These are phyloP conservation scores for Trypanosoma cruzi DNA, from an alignment of 208 protist species.

Conservation along the genomic window DNA sequence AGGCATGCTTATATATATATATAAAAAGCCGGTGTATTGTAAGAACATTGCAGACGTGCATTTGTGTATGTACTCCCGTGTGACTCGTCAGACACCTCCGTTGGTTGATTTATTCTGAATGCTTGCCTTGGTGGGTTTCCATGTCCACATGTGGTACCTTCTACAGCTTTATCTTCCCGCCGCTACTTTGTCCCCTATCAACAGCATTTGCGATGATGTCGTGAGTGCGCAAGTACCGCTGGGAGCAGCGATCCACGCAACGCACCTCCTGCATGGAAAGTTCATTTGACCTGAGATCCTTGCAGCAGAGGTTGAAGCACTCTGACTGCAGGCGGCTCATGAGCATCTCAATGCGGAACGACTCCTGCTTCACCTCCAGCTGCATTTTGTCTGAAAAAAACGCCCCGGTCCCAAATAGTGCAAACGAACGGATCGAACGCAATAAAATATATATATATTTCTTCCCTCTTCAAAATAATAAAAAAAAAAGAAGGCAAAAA, in stretches of 20 bases:
- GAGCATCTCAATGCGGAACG: constrained; percentile 85
- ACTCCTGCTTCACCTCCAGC: constrained; percentile 82
- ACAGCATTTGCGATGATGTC: constrained; percentile 60
- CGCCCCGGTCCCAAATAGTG: not conserved
- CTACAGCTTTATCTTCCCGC: constrained; percentile 7
- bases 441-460: not conserved
- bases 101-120: not conserved
- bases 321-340: constrained; percentile 76
- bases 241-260: constrained; percentile 86
- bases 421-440: constrained; percentile 4
- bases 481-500: not conserved
- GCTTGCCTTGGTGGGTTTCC: too few species aligned
- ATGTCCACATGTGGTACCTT: too few species aligned
- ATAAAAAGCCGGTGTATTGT: not conserved
- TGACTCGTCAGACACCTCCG: not conserved
- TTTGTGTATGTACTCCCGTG: constrained; percentile 11
- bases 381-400: constrained; percentile 55
- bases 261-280: constrained; percentile 77
- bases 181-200: constrained; percentile 30
- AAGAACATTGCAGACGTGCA: not conserved
- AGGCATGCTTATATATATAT: not conserved
- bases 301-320: constrained; percentile 88
- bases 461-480: not conserved
- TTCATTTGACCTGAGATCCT: constrained; percentile 61
- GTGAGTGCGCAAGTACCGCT: constrained; percentile 77